Conservation (phyloP, 257 asterid species). For the Rehmannia glutinosa region DNA sequence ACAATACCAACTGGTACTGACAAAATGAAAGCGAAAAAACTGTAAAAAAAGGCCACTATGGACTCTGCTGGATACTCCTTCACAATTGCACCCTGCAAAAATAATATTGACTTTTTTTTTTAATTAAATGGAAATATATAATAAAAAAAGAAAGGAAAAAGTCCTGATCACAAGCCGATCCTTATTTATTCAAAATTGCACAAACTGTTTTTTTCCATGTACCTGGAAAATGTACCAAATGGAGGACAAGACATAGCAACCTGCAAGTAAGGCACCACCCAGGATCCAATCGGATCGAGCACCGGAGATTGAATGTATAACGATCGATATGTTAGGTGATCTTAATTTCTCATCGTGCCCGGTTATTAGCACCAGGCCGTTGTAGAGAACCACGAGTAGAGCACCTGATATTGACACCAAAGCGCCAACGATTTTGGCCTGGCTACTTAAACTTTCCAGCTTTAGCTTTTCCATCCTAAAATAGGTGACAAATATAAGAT, state of each 20-base stretch:
- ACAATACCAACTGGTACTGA: background rate
- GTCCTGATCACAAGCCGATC: too few species aligned
- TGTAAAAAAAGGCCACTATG: slow-evolving; percentile 20
- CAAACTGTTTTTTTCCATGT: too few species aligned
- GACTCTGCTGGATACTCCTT: slow-evolving; percentile 35
- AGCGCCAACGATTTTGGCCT: slow-evolving; percentile 40
- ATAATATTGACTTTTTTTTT: too few species aligned
- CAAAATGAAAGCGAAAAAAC: background rate
- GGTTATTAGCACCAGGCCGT: slow-evolving; percentile 30
- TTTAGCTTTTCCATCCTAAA: slow-evolving; percentile 43
- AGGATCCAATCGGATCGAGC: slow-evolving; percentile 28
- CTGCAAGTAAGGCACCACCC: slow-evolving; percentile 35
- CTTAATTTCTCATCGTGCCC: background rate
- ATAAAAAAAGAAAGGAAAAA: too few species aligned
- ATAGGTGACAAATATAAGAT: too few species aligned
- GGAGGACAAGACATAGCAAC: slow-evolving; percentile 19
- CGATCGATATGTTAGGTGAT: background rate
- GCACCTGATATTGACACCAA: slow-evolving; percentile 42
- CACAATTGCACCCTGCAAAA: slow-evolving; percentile 19
- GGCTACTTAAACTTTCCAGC: slow-evolving; percentile 24
- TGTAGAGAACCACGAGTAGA: slow-evolving; percentile 40
- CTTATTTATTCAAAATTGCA: too few species aligned
- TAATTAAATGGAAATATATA: too few species aligned
- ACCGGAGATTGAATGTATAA: background rate
- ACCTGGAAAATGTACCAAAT: slow-evolving; percentile 47